Conservation (phyloP, 345 rosid species). For the Camelina neglecta region DNA sequence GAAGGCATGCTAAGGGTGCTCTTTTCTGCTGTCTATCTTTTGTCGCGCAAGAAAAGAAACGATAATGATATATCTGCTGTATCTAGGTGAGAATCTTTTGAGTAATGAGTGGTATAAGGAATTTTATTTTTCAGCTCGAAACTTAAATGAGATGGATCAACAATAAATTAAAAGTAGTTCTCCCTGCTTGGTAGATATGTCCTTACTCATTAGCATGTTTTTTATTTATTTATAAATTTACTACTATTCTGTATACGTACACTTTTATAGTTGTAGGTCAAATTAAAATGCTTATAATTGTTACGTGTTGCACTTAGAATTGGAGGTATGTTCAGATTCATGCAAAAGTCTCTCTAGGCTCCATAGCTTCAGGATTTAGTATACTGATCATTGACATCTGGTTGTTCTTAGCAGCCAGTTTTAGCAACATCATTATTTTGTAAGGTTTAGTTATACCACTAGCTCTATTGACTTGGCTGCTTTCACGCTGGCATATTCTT, state of each 20-base stretch:
- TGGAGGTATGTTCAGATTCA: conserved; percentile 23
- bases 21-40: conserved; percentile 75
- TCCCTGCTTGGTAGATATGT: conserved; percentile 23
- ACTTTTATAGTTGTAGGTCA: conserved; percentile 15
- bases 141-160: conserved; percentile 21
- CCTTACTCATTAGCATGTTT: conserved; percentile 17
- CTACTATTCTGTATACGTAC: conserved; percentile 20
- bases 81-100: conserved; percentile 64
- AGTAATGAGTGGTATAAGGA: conserved; percentile 32
- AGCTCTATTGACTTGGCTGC: conserved; percentile 25
- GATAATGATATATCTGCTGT: conserved; percentile 86
- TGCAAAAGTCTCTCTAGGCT: conserved; percentile 17
- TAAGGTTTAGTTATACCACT: conserved; percentile 19
- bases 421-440: conserved; percentile 25
- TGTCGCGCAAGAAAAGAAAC: conserved; percentile 64
- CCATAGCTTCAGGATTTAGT: conserved; percentile 27
- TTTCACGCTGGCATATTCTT: conserved; percentile 34
- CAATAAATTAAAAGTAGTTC: conserved; percentile 11
- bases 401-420: conserved; percentile 23
- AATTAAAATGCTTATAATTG: conserved; percentile 5
- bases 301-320: conserved; percentile 14
- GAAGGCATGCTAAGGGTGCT: conserved; percentile 90
- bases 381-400: conserved; percentile 25
- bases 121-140: conserved; percentile 24
- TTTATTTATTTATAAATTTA: neutral